Evolutionary conservation across 768 basidiomycete genomes (phyloP).

Genomic region (Coprinellus micaceus): DNA sequence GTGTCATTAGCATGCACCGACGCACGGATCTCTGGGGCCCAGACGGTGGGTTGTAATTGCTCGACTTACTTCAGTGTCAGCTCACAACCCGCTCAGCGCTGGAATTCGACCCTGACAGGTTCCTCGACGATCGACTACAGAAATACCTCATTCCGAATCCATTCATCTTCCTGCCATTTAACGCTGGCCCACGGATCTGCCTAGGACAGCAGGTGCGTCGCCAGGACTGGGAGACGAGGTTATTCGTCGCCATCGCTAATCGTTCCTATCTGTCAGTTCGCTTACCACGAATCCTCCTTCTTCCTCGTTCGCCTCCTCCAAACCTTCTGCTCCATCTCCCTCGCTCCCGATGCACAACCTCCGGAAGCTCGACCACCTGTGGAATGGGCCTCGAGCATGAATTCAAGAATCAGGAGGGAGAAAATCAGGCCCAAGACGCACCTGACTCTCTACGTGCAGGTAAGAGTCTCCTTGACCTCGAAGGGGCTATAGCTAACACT

Average conservation of each 20-base stretch:
- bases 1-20: constrained; percentile 56
- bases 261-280: constrained; percentile 25
- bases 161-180: constrained; percentile 69
- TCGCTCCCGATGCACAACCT: constrained; percentile 37
- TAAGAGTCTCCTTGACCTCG: constrained; percentile 16
- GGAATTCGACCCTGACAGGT: constrained; percentile 62
- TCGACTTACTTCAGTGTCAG: neutral
- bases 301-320: constrained; percentile 48
- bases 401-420: constrained; percentile 25
- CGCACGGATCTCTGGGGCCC: constrained; percentile 37
- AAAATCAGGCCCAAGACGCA: constrained; percentile 31
- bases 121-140: constrained; percentile 53
- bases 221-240: no score
- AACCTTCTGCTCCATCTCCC: constrained; percentile 37
- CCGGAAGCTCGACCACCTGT: constrained; percentile 30
- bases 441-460: constrained; percentile 38
- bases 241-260: no score
- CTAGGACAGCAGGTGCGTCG: constrained; percentile 36
- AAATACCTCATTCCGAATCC: constrained; percentile 56
- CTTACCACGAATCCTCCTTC: constrained; percentile 45
- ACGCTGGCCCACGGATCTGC: constrained; percentile 64
- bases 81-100: neutral
- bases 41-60: neutral
- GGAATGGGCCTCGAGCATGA: constrained; percentile 28
- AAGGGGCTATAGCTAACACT: no score